Evolutionary conservation across 768 basidiomycete genomes (phyloP).

Genomic region (Trametes villosa): DNA sequence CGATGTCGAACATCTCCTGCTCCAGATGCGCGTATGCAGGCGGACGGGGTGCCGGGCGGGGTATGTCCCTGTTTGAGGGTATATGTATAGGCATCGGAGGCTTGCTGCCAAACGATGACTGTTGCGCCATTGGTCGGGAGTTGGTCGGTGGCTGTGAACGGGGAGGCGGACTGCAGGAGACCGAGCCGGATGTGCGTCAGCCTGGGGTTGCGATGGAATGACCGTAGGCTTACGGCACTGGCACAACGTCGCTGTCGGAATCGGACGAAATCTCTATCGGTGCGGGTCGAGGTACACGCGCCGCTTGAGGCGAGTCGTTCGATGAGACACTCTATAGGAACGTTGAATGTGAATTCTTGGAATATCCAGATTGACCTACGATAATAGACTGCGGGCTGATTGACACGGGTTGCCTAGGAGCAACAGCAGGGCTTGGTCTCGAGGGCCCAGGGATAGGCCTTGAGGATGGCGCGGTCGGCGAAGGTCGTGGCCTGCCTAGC

Average conservation of each 20-base stretch:
- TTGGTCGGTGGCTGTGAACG: slow-evolving; percentile 20
- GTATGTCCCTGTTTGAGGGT: slow-evolving; percentile 37
- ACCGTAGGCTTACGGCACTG: not conserved
- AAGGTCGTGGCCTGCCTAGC: slow-evolving; percentile 3
- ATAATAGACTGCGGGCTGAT: slow-evolving; percentile 13
- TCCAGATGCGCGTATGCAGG: slow-evolving; percentile 23
- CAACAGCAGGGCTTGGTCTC: not conserved
- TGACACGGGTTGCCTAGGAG: not conserved
- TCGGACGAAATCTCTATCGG: slow-evolving; percentile 30
- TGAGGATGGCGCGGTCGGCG: not conserved
- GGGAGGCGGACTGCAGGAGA: too few relatives aligned
- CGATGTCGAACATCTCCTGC: slow-evolving; percentile 39
- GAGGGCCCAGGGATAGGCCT: not conserved
- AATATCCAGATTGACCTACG: not conserved
- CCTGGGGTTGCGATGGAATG: not conserved
- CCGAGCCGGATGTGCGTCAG: too few relatives aligned
- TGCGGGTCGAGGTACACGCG: not conserved
- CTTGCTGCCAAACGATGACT: slow-evolving; percentile 3
- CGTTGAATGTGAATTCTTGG: not conserved
- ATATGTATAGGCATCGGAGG: slow-evolving; percentile 38
- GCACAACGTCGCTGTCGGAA: slow-evolving; percentile 27
- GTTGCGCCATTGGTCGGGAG: not conserved
- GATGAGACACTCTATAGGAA: slow-evolving; percentile 11
- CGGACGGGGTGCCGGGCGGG: slow-evolving; percentile 18
- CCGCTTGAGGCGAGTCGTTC: not conserved